Base-by-base conservation (phyloP, 1,139 yeast genomes). In the Kodamaea sp. region DNA sequence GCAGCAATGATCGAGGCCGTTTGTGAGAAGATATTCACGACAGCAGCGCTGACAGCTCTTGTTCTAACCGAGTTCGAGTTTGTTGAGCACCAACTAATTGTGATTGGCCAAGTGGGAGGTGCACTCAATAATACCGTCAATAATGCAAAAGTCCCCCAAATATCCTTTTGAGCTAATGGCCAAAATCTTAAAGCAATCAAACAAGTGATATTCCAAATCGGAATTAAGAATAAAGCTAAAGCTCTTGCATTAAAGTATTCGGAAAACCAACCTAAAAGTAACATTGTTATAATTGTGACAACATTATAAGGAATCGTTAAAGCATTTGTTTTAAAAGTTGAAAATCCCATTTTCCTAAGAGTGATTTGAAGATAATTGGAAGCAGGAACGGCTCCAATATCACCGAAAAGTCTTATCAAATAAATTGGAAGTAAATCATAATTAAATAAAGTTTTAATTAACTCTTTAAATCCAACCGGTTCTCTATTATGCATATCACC, bases 401-500 rank as follows among this genome's bases (percentile, higher is more conserved):
- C 54, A 5, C 37, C 46, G 7, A 57, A 37, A 8, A 56, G 31
- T 3, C 62, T 50, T 12, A 52, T 42, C 9, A 40, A 31, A 31
- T 57, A 57, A 12, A 57, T 46, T 7, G 60, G 60, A 42, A 55
- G 42, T 44, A 57, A 45, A 39, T 60, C 65, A 31, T 52, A 54
- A 39, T 60, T 61, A 10, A 45, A 40, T 11, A 62, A 41, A 0
- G 62, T 46, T 27, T 41, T 45, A 15, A 50, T 26, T 27, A 62
- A 49, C 43, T 56, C 58, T 29, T 36, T 50, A 5, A 44, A 44
- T 3, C 53, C 44, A 28, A 62, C 56, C 1, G 65, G 61, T 27
- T 60, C 60, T 48, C 65, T 53, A 37, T 62, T 62, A 42, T 60
- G 53, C 67, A 62, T 60, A 42, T 60, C 65, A 23, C 67, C 67